Conservation (phyloP, 2,329 filamentous ascomycete genomes). For the Penicillium sp. region DNA sequence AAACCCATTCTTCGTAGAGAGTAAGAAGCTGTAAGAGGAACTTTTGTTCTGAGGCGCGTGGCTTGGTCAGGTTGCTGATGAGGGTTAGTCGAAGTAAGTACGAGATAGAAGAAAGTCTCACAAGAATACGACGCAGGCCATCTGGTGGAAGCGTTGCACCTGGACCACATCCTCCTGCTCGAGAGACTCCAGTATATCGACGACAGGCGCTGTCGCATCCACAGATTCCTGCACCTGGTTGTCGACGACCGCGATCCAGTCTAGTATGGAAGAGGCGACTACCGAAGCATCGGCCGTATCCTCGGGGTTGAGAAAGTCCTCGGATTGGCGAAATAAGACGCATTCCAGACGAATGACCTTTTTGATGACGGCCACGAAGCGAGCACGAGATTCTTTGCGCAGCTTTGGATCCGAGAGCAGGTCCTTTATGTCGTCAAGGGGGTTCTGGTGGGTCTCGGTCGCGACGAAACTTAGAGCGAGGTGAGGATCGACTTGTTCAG, state of each 20-base stretch:
- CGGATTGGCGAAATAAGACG: no score
- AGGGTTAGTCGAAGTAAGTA: not conserved
- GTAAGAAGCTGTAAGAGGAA: slow-evolving; percentile 20
- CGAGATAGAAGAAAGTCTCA: slow-evolving; percentile 11
- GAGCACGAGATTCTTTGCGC: slow-evolving; percentile 5
- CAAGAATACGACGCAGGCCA: slow-evolving; percentile 18
- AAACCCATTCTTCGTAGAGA: slow-evolving; percentile 29
- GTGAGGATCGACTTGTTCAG: slow-evolving; percentile 12
- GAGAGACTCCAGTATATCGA: slow-evolving; percentile 10
- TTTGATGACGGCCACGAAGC: slow-evolving; percentile 19
- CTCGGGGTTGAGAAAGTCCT: no score
- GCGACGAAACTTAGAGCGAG: slow-evolving; percentile 2
- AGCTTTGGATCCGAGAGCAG: slow-evolving; percentile 15
- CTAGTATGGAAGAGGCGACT: slow-evolving; percentile 13
- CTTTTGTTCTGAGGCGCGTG: slow-evolving; percentile 18
- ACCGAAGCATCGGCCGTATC: slow-evolving; percentile 4
- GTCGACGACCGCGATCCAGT: slow-evolving; percentile 16
- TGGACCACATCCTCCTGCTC: slow-evolving; percentile 1
- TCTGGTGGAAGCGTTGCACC: slow-evolving; percentile 17
- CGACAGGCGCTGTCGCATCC: slow-evolving; percentile 5
- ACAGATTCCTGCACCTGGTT: slow-evolving; percentile 12
- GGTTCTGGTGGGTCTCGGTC: slow-evolving; percentile 1
- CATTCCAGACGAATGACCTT: no score
- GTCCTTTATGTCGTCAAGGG: slow-evolving; percentile 18
- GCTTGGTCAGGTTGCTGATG: slow-evolving; percentile 21